Percentiles rank a stretch among this genome's conserved stretches.
These are phyloP conservation scores for Pseudognaphalium luteoalbum DNA, from an alignment of 129 eudicot genomes.

Conservation along the genomic window DNA sequence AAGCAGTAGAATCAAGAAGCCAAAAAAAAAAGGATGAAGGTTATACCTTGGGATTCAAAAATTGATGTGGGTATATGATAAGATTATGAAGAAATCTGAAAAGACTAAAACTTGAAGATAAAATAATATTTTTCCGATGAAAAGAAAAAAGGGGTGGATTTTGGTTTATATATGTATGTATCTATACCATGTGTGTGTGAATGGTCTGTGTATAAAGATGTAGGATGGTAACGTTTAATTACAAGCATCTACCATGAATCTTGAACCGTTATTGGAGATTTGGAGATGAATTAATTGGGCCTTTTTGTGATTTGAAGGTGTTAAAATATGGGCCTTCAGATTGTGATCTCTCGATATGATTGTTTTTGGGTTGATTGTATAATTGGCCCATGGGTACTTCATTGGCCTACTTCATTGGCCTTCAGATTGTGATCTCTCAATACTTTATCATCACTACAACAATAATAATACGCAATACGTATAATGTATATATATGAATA, in stretches of 20 bases:
- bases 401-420: no score
- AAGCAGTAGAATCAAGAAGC: conserved; percentile 12
- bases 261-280: not conserved
- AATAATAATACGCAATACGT: no score
- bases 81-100: conserved; percentile 22
- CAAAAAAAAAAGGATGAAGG: not conserved
- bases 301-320: not conserved
- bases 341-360: not conserved
- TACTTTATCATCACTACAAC: no score
- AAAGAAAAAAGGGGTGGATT: not conserved
- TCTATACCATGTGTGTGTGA: conserved; percentile 26
- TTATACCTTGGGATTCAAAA: conserved; percentile 24
- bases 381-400: no score
- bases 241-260: not conserved
- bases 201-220: conserved; percentile 35
- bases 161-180: conserved; percentile 25
- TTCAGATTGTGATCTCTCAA: no score
- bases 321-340: not conserved
- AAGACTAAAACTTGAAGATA: conserved; percentile 25
- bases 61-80: conserved; percentile 29
- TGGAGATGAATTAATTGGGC: not conserved
- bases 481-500: no score
- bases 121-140: conserved; percentile 17
- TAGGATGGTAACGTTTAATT: conserved; percentile 30
- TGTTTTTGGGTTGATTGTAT: conserved; percentile 9